Conservation (phyloP, 805 yeast species). For the Candida hispaniensis region DNA sequence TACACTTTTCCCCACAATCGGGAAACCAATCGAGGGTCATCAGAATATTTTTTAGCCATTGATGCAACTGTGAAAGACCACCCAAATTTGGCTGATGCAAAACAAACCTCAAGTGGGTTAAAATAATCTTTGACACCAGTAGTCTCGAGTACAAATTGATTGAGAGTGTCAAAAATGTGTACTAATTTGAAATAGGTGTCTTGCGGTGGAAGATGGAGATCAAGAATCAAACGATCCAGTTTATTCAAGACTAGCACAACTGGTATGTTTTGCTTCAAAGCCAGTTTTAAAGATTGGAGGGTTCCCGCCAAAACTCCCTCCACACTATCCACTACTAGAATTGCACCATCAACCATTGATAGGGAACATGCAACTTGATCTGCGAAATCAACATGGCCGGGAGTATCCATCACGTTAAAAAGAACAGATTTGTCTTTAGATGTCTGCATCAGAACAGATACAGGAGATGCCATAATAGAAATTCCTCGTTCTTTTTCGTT, state of each 20-base stretch:
- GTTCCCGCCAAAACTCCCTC: conserved; percentile 67
- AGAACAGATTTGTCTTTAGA: conserved; percentile 44
- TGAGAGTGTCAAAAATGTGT: conserved; percentile 52
- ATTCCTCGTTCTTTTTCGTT: conserved; percentile 64
- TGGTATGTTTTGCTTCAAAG: conserved; percentile 40
- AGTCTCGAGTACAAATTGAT: conserved; percentile 35
- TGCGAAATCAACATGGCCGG: conserved; percentile 80
- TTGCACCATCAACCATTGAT: conserved; percentile 50
- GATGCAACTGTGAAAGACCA: conserved; percentile 58
- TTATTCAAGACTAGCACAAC: conserved; percentile 63
- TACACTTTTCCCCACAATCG: conserved; percentile 72
- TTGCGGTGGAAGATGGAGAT: conserved; percentile 58
- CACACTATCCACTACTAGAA: conserved; percentile 69
- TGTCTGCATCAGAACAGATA: conserved; percentile 49
- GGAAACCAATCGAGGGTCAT: conserved; percentile 36
- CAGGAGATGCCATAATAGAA: conserved; percentile 51
- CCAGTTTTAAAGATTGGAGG: conserved; percentile 39
- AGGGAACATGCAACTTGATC: conserved; percentile 61
- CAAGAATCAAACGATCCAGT: conserved; percentile 74
- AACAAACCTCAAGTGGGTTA: conserved; percentile 50
- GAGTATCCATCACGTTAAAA: conserved; percentile 67
- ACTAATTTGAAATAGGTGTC: conserved; percentile 65
- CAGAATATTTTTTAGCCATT: conserved; percentile 39
- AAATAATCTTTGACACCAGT: conserved; percentile 35
- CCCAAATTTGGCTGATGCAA: conserved; percentile 55